Evolutionary conservation across 202 grass and related monocot genomes (phyloP), one percentile per base, ranked within the genome.

Genomic region (Hordeum pubiflorum): DNA sequence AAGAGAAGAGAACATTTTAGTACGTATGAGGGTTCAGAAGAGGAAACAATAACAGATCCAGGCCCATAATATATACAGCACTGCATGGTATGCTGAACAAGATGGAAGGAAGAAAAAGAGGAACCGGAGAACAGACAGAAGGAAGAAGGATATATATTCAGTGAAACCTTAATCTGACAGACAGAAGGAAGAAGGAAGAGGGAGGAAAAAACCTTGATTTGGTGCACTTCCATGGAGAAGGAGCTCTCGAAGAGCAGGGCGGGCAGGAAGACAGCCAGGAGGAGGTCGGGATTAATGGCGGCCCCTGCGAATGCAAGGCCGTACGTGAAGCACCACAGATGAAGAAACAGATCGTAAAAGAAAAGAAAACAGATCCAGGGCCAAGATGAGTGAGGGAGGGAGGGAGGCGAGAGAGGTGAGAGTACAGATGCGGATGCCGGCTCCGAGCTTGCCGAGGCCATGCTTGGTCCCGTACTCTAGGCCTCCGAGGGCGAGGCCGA

Each of bases 171-270:
- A 29, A 29, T 29, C 27, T 29, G 12, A 4, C 10, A 40, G 2
- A 43, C 43, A 46, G 43, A 4, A 50, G 5, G 4, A 39, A 72
- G 7, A 31, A 9, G 22, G 26, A 27, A n/a, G n/a, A n/a, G n/a
- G 26, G 27, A 29, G 27, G 2, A 29, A 29, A 29, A 17, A 88
- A 94, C 92, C 94, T 94, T 97, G 55, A 97, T 97, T 85, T 97
- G 94, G 72, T 97, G 94, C 69, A 97, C 43, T 77, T 97, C 92
- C 94, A 97, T 89, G 12, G 90, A 85, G 84, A 97, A 97, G 31
- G 94, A 92, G 38, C 94, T 97, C 75, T 97, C 94, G 78, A 97
- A 97, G 17, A 97, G 76, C 69, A 97, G 94, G 22, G 92, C 94
- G 39, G 94, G 91, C 70, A 94, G 90, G 75, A 97, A 97, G 62